A percentile compares a stretch with the other conserved stretches of the same genome.
Conservation (phyloP, 768 basidiomycete species). For the Suillus americanus region DNA sequence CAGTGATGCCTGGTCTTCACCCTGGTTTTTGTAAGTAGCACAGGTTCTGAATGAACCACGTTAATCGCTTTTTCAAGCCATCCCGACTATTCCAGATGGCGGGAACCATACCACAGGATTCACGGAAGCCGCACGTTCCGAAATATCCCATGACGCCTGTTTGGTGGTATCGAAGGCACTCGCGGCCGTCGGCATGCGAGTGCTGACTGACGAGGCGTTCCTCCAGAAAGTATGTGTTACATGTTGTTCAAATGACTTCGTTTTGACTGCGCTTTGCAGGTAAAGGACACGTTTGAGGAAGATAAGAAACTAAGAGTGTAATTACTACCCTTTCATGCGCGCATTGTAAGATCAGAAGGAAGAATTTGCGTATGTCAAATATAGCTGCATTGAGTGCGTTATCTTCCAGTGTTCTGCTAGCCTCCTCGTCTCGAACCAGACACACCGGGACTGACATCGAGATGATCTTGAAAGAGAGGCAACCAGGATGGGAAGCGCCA, state of each 20-base stretch:
- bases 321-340: background rate
- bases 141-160: slow-evolving; percentile 58
- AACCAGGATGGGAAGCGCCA: background rate
- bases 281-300: slow-evolving; percentile 44
- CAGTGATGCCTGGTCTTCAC: slow-evolving; percentile 55
- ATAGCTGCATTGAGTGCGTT: background rate
- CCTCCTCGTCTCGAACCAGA: background rate
- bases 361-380: background rate
- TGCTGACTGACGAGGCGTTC: slow-evolving; percentile 62
- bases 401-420: background rate
- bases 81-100: slow-evolving; percentile 63
- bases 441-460: background rate
- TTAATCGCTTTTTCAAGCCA: slow-evolving; percentile 41
- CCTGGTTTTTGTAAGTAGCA: slow-evolving; percentile 46
- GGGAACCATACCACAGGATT: slow-evolving; percentile 73
- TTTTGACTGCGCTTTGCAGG: slow-evolving; percentile 26
- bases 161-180: slow-evolving; percentile 63
- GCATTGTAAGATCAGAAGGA: background rate
- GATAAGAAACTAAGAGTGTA: slow-evolving; percentile 26
- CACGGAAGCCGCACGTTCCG: slow-evolving; percentile 52
- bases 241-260: background rate
- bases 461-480: background rate
- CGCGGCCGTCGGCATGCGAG: slow-evolving; percentile 60
- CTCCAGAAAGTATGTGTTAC: slow-evolving; percentile 43
- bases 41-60: background rate